Base-by-base conservation (phyloP, 2,329 filamentous ascomycete species). In the Passalora sequoiae region DNA sequence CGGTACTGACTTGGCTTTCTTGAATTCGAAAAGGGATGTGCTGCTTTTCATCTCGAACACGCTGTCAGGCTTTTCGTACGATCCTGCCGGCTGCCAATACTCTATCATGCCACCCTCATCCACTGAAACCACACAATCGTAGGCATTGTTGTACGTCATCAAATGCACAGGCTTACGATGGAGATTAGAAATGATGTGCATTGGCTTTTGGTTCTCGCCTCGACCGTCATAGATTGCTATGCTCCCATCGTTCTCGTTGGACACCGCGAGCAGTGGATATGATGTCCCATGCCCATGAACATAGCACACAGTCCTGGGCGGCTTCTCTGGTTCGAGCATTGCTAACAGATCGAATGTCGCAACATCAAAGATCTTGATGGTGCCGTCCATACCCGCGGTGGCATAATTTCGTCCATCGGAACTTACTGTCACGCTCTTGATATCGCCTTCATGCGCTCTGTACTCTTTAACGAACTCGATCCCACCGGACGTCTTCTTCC, bases 381-480 rank as follows among this genome's bases (percentile, higher is more conserved):
- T 86, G 51, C 81, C 80, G 67, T 94, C 88, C 29, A 63, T 70
- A 25, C 92, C 92, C 4, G 84, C 85, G 5, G 89, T 95, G 39
- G 91, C 94, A 72, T 94, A 98, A 66, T 86, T 95, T 59, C 89
- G 78, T 1, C 92, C 92, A 66, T 98, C 92, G 29, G 82, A 78
- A 67, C 91, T 97, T 51, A 86, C 83, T 27, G 83, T 92, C 32
- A 92, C 86, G 20, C 84, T 84, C 48, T 75, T 81, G 60, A 97
- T 87, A 61, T 94, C 87, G 39, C 87, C 86, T 44, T 78, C 75
- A 67, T 98, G 94, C 6, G 92, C 89, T 61, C 83, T 84, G 70
- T 95, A 98, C 69, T 98, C 89, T 69, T 98, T 98, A 40, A 97
- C 91, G 61, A 98, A 98, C 69, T 98, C 94, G 46, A 98, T 86